Evolutionary conservation across 345 rosid genomes (phyloP), one percentile per base, ranked within the genome.

Genomic region (Populus simonii): DNA sequence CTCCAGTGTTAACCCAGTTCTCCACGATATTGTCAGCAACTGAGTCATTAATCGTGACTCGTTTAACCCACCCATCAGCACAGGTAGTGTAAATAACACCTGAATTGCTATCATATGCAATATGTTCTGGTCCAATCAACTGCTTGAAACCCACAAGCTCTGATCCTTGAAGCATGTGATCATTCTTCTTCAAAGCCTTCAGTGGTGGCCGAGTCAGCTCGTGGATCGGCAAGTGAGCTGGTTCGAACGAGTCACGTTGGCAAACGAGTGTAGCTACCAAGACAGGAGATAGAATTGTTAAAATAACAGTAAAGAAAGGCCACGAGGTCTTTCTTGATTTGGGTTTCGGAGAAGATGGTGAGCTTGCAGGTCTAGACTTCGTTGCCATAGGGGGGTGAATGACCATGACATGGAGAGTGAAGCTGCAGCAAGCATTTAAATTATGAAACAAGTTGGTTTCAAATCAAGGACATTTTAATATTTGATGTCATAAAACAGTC

Each of bases 61-160:
- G 88, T 79, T 90, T 92, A 49, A 95, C 79, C 99, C 99, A 95
- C n/a, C 97, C 99, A 74, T 94, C 98, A 0, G 41, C 79, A 36
- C 90, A 89, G 0, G 91, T 83, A 1, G 97, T 90, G 72, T 90
- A 93, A 23, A 92, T 76, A 38, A 84, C 13, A 7, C 77, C 73
- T 3, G 91, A 80, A 43, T 59, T 72, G 7, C 49, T 6, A 47
- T 92, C 92, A 59, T 88, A 89, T 0, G 80, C 85, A 47, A 93
- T 72, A 76, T 93, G 97, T 74, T 93, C 98, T 0, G 98, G 93
- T 27, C 70, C 89, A 22, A 18, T 67, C 65, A 93, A 68, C 73
- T 63, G 62, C 55, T 89, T 92, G 0, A 8, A 31, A 1, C 94
- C 96, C 61, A 93, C 66, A 63, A 66, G 36, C 74, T 93, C 89